Evolutionary conservation across 805 yeast species (phyloP).

Genomic region (Monosporozyma yasuniensis): DNA sequence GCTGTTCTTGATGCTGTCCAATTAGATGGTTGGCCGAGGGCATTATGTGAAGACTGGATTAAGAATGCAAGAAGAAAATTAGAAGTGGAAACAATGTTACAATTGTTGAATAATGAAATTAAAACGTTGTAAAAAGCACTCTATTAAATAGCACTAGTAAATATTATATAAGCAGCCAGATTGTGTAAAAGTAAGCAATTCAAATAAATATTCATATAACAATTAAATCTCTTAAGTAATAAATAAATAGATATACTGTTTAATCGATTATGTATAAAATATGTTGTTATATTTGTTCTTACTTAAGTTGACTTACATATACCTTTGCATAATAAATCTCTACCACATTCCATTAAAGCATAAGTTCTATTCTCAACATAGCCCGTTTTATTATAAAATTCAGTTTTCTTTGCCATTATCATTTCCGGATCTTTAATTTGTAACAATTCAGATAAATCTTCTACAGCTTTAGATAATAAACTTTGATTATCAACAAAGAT

Average conservation of each 20-base stretch:
- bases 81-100: constrained; percentile 76
- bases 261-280: not conserved
- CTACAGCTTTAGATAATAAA: constrained; percentile 55
- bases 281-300: not conserved
- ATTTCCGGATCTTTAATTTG: constrained; percentile 32
- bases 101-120: constrained; percentile 57
- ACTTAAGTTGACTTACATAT: constrained; percentile 19
- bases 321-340: constrained; percentile 28
- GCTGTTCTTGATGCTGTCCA: constrained; percentile 90
- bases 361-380: constrained; percentile 30
- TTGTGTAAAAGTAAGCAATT: not conserved
- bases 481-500: constrained; percentile 67
- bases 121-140: constrained; percentile 34
- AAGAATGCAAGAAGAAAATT: constrained; percentile 79
- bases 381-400: constrained; percentile 32
- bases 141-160: not conserved
- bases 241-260: not conserved
- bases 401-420: constrained; percentile 30
- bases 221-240: not conserved
- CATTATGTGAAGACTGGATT: constrained; percentile 87
- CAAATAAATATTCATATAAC: not conserved
- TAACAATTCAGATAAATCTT: constrained; percentile 55
- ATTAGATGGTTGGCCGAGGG: constrained; percentile 88
- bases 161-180: not conserved
- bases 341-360: constrained; percentile 33